phyloP scores from a whole-genome alignment of 768 basidiomycete genomes.

The Pleurotus salmoneostramineus region DNA sequence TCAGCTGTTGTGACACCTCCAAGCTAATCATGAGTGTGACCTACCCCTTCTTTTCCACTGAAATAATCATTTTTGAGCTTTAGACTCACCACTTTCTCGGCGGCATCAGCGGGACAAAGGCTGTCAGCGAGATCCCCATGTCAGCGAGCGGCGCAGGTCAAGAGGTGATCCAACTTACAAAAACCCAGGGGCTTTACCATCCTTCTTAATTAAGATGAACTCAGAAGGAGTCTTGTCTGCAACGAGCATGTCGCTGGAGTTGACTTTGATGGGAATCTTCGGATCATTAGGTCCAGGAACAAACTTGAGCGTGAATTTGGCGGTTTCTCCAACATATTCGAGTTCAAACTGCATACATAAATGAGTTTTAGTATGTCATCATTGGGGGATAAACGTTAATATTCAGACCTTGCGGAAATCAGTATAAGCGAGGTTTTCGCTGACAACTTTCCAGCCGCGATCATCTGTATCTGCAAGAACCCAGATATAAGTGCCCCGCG shows the following conservation, averaged over 20 bases:
- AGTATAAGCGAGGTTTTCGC: background rate
- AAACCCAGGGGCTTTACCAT: background rate
- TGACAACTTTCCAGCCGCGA: background rate
- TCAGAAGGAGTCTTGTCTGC: background rate
- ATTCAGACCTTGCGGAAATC: background rate
- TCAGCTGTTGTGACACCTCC: background rate
- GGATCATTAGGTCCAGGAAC: background rate
- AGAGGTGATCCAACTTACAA: background rate
- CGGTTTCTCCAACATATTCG: background rate
- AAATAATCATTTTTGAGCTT: background rate
- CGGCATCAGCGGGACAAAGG: background rate
- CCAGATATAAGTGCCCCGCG: background rate
- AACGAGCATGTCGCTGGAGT: background rate
- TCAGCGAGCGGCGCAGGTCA: background rate
- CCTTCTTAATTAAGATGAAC: background rate
- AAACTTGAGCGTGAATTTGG: background rate
- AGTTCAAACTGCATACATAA: background rate
- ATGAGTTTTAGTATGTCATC: background rate
- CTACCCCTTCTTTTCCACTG: background rate
- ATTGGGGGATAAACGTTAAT: background rate
- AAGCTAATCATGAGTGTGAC: background rate
- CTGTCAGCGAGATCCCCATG: background rate
- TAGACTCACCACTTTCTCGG: background rate
- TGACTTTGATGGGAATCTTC: background rate
- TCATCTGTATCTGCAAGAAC: background rate